phyloP scores from a whole-genome alignment of 2,329 filamentous ascomycete species.

The Annulohypoxylon truncatum region DNA sequence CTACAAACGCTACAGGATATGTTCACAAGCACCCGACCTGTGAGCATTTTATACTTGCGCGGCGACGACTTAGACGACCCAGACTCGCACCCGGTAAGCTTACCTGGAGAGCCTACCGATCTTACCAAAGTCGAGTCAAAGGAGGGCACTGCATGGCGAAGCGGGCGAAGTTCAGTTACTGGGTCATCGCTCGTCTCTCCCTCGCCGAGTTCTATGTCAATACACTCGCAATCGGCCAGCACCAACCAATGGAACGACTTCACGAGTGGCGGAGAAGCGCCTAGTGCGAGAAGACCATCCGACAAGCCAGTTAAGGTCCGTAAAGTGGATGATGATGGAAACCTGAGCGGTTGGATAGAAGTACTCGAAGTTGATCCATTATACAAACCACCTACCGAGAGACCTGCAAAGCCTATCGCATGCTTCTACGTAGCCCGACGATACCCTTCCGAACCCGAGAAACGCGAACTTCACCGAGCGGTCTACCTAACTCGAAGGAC shows the following conservation, averaged over 20 bases:
- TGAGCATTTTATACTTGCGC: conserved; percentile 81
- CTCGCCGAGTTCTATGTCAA: conserved; percentile 72
- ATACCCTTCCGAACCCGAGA: conserved; percentile 60
- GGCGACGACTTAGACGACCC: conserved; percentile 84
- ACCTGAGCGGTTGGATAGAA: conserved; percentile 86
- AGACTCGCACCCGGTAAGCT: conserved; percentile 79
- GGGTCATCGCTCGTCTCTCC: conserved; percentile 73
- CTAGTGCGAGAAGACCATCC: conserved; percentile 57
- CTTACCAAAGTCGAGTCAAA: conserved; percentile 64
- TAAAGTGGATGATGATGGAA: conserved; percentile 70
- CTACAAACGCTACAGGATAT: conserved; percentile 84
- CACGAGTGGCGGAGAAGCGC: conserved; percentile 62
- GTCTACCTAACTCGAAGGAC: conserved; percentile 86
- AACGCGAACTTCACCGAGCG: conserved; percentile 79
- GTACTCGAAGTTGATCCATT: conserved; percentile 87
- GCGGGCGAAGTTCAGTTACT: conserved; percentile 68
- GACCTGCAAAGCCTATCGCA: conserved; percentile 77
- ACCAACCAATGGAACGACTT: conserved; percentile 68
- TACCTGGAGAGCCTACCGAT: conserved; percentile 75
- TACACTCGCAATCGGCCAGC: conserved; percentile 67
- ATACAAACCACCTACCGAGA: conserved; percentile 83
- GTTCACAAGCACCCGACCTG: conserved; percentile 85
- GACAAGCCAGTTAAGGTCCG: conserved; percentile 65
- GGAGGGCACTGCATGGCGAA: conserved; percentile 64
- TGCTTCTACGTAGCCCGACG: conserved; percentile 84